These are phyloP conservation scores for Pseudoturritis turrita DNA, from an alignment of 345 rosid genomes.

Conservation along the genomic window DNA sequence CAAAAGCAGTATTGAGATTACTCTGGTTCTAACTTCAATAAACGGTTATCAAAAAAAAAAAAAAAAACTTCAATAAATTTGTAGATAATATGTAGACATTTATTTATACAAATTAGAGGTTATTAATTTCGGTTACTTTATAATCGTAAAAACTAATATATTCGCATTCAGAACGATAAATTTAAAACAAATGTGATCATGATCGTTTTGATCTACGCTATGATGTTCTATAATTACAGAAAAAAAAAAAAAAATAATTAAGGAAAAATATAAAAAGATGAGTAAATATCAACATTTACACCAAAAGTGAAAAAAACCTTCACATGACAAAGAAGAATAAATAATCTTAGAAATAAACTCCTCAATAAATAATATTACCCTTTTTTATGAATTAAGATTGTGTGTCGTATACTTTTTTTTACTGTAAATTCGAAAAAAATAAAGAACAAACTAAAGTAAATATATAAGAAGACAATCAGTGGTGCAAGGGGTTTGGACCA, in stretches of 20 bases:
- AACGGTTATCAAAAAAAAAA: no score
- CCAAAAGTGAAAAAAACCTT: not conserved
- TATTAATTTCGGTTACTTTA: not conserved
- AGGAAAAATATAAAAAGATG: not conserved
- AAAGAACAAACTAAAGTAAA: not conserved
- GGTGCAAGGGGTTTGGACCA: slow-evolving; percentile 86
- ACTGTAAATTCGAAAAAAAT: not conserved
- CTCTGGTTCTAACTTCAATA: not conserved
- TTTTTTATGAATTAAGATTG: not conserved
- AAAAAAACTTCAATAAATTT: no score
- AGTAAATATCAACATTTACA: slow-evolving; percentile 8
- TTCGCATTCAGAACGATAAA: not conserved
- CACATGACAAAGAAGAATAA: slow-evolving; percentile 5
- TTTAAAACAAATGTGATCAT: not conserved
- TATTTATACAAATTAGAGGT: not conserved
- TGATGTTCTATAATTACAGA: not conserved
- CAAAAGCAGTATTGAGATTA: not conserved
- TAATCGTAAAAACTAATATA: not conserved
- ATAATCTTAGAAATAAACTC: not conserved
- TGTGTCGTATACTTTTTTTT: not conserved
- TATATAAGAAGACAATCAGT: slow-evolving; percentile 35
- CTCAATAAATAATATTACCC: not conserved
- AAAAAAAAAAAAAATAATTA: not conserved
- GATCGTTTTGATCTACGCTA: not conserved
- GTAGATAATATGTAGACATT: not conserved